phyloP scores from a whole-genome alignment of 2,329 filamentous ascomycete species.

The Sordariomycetes sp. region DNA sequence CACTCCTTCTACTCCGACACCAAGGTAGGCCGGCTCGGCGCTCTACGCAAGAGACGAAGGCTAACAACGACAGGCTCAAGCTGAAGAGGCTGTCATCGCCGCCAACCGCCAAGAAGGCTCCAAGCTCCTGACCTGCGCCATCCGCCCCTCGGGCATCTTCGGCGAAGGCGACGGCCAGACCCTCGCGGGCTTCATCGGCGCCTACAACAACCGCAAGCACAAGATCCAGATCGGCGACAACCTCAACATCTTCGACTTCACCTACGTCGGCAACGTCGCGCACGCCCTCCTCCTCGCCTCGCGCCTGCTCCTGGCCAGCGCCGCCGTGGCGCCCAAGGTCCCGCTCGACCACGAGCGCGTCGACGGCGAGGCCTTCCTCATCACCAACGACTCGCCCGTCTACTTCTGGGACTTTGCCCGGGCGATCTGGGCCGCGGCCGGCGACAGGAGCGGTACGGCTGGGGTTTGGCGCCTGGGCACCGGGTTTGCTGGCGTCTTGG shows the following conservation, averaged over 20 bases:
- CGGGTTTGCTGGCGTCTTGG: conserved; percentile 41
- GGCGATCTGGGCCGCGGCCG: conserved; percentile 62
- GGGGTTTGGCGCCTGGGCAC: conserved; percentile 46
- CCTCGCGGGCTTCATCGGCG: conserved; percentile 64
- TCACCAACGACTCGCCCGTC: conserved; percentile 81
- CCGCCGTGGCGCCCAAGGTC: conserved; percentile 35
- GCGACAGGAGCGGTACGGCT: conserved; percentile 39
- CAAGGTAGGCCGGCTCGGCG: conserved; percentile 64
- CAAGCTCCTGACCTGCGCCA: conserved; percentile 64
- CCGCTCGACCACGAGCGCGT: conserved; percentile 66
- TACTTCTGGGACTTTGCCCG: conserved; percentile 89
- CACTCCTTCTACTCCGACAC: conserved; percentile 83
- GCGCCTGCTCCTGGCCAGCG: conserved; percentile 57
- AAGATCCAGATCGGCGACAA: conserved; percentile 71
- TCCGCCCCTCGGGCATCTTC: conserved; percentile 84
- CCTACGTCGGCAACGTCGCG: conserved; percentile 54
- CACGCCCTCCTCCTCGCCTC: conserved; percentile 80
- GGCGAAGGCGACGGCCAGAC: conserved; percentile 79
- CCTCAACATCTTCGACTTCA: conserved; percentile 55
- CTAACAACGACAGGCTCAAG: conserved; percentile 54
- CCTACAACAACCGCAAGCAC: conserved; percentile 59
- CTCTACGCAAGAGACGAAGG: no score
- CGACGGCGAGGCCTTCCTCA: conserved; percentile 80
- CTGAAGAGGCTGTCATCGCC: conserved; percentile 70
- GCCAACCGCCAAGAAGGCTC: conserved; percentile 55